Conservation (phyloP, 768 basidiomycete genomes). For the Auriscalpium microsporum region DNA sequence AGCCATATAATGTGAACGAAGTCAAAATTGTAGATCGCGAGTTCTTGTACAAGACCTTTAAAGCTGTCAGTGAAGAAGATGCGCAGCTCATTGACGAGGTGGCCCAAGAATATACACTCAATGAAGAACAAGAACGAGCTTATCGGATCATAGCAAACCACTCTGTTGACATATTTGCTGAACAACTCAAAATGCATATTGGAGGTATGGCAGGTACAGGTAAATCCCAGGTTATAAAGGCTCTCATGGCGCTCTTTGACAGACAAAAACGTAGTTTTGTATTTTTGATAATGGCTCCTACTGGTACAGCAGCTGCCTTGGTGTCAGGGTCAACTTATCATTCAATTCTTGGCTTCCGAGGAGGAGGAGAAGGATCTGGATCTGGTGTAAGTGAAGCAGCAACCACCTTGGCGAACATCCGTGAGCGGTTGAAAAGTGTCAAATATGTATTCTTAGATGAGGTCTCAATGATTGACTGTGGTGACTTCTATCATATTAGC, state of each 20-base stretch:
- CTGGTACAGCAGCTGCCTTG: conserved; percentile 12
- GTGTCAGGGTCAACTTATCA: conserved; percentile 19
- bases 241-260: conserved; percentile 10
- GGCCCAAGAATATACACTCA: conserved; percentile 1
- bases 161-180: background rate
- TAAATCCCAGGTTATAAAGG: conserved; percentile 16
- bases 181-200: conserved; percentile 17
- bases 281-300: conserved; percentile 14
- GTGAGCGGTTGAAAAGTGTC: conserved; percentile 17
- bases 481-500: conserved; percentile 20
- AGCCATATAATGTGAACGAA: no score
- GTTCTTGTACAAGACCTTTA: background rate
- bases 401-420: background rate
- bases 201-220: conserved; percentile 19
- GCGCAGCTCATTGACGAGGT: background rate
- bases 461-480: conserved; percentile 32
- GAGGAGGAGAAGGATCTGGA: background rate
- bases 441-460: conserved; percentile 37
- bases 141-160: conserved; percentile 17
- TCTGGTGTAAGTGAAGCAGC: background rate
- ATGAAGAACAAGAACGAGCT: conserved; percentile 14
- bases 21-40: background rate
- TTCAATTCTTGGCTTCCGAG: conserved; percentile 6
- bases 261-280: background rate
- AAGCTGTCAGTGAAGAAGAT: background rate